Evolutionary conservation across 305 asterid genomes (phyloP).

Genomic region (Fraxinus ornus): DNA sequence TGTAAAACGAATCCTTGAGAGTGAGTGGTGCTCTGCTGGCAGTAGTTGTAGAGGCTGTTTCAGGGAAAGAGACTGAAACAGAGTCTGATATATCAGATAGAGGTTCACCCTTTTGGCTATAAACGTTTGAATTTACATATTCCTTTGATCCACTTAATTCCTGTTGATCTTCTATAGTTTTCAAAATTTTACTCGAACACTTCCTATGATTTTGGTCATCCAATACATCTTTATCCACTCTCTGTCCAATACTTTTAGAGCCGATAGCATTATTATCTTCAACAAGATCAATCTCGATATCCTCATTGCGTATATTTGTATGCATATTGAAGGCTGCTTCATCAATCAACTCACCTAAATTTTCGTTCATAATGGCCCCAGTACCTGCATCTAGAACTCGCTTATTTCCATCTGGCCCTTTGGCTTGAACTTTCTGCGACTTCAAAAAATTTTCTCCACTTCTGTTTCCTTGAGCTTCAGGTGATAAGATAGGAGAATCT

Average conservation of each 20-base stretch:
- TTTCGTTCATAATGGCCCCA: slow-evolving; percentile 19
- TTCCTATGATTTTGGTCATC: slow-evolving; percentile 22
- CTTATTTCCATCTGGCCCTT: slow-evolving; percentile 27
- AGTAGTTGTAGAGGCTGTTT: slow-evolving; percentile 21
- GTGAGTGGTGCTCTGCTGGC: slow-evolving; percentile 45
- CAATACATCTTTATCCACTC: slow-evolving; percentile 20
- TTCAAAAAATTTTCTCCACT: slow-evolving; percentile 29
- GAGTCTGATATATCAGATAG: slow-evolving; percentile 20
- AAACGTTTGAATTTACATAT: slow-evolving; percentile 16
- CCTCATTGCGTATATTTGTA: slow-evolving; percentile 15
- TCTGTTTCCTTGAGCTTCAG: slow-evolving; percentile 28
- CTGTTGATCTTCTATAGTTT: slow-evolving; percentile 25
- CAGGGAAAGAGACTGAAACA: slow-evolving; percentile 12
- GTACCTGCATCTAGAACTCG: slow-evolving; percentile 29
- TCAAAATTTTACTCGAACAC: slow-evolving; percentile 11
- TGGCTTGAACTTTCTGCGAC: slow-evolving; percentile 26
- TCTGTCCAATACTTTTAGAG: slow-evolving; percentile 15
- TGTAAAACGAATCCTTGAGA: slow-evolving; percentile 28
- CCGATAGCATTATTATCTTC: slow-evolving; percentile 22
- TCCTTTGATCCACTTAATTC: neutral
- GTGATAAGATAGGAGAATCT: slow-evolving; percentile 35
- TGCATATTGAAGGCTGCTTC: slow-evolving; percentile 22
- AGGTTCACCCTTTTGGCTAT: slow-evolving; percentile 29
- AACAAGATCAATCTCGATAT: slow-evolving; percentile 21
- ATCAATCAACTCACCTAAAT: slow-evolving; percentile 27